Percentiles rank a stretch among this genome's conserved stretches.
These are phyloP conservation scores for Sugiyamaella valdiviana DNA, from an alignment of 805 yeast species.

Conservation along the genomic window DNA sequence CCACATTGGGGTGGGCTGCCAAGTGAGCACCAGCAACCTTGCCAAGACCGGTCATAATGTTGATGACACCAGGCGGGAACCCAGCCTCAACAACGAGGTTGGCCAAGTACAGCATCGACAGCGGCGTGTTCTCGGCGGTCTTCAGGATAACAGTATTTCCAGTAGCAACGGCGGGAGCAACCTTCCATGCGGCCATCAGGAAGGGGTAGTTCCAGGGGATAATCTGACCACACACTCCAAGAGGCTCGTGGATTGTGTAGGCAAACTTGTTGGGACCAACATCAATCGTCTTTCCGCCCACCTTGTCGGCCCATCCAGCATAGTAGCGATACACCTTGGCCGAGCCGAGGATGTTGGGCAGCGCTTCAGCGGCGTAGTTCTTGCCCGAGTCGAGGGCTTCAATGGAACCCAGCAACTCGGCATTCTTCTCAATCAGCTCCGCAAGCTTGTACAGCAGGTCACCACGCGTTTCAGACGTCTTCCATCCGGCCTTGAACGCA, in stretches of 20 bases:
- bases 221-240: conserved; percentile 61
- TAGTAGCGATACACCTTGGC: conserved; percentile 54
- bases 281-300: conserved; percentile 55
- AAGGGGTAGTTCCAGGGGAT: conserved; percentile 72
- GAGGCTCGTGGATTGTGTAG: conserved; percentile 62
- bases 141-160: conserved; percentile 70
- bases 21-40: conserved; percentile 61
- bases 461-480: conserved; percentile 40
- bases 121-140: conserved; percentile 71
- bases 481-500: conserved; percentile 43
- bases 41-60: conserved; percentile 67
- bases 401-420: conserved; percentile 67
- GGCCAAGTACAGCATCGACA: conserved; percentile 59
- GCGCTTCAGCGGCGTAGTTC: conserved; percentile 35
- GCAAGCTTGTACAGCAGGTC: conserved; percentile 64
- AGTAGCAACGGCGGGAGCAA: conserved; percentile 76
- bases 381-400: conserved; percentile 91
- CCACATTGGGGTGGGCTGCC: conserved; percentile 57
- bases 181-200: conserved; percentile 72
- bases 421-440: conserved; percentile 66
- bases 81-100: conserved; percentile 56
- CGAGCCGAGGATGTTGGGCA: conserved; percentile 27
- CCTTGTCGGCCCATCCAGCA: conserved; percentile 73
- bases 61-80: conserved; percentile 70
- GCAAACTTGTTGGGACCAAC: conserved; percentile 55